phyloP scores from a whole-genome alignment of 805 yeast species.

The Teunomyces tritomae region DNA sequence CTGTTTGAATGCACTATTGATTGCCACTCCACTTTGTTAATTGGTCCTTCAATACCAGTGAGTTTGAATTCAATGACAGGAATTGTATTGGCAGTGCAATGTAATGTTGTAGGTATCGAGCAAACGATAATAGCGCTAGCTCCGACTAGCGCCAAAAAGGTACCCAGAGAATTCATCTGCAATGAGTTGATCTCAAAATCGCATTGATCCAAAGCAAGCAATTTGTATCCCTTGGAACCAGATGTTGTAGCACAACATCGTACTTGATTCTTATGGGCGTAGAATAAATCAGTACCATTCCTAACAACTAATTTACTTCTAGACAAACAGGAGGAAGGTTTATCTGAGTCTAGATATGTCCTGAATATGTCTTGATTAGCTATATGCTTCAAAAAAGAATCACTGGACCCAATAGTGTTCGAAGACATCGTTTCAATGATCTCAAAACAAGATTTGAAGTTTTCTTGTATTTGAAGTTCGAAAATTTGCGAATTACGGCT shows the following conservation, averaged over 20 bases:
- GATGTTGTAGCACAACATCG: conserved; percentile 27
- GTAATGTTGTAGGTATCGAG: conserved; percentile 24
- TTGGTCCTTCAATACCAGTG: conserved; percentile 11
- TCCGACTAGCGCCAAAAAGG: conserved; percentile 43
- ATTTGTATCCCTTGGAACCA: conserved; percentile 17
- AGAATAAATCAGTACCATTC: conserved; percentile 22
- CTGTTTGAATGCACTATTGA: conserved; percentile 17
- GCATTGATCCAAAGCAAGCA: conserved; percentile 14
- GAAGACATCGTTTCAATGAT: neutral
- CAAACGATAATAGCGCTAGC: conserved; percentile 24
- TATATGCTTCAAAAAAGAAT: conserved; percentile 6
- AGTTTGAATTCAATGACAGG: conserved; percentile 11
- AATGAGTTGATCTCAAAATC: conserved; percentile 33
- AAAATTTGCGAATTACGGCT: neutral
- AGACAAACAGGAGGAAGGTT: neutral
- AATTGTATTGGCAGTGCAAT: conserved; percentile 2
- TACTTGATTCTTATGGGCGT: conserved; percentile 30
- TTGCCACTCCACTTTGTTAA: conserved; percentile 28
- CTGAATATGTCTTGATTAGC: conserved; percentile 6
- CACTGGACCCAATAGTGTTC: conserved; percentile 5
- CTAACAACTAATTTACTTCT: conserved; percentile 6
- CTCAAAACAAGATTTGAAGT: neutral
- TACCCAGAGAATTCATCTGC: conserved; percentile 39
- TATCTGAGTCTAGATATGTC: neutral
- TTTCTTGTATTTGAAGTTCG: neutral